Conservation (phyloP, 2,329 filamentous ascomycete species). For the Stromatinia cepivora region DNA sequence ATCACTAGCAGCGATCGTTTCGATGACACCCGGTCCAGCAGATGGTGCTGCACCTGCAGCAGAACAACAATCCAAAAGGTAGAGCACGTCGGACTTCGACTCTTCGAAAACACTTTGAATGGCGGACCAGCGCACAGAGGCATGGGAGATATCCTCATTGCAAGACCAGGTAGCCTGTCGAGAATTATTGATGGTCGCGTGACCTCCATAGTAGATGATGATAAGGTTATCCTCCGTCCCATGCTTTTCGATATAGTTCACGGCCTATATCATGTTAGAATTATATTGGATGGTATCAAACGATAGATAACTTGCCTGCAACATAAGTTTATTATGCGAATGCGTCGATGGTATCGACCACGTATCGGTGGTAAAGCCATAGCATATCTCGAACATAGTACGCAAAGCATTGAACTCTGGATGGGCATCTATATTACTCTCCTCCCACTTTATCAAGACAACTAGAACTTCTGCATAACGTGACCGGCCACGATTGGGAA, state of each 20-base stretch:
- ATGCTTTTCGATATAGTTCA: slow-evolving; percentile 31
- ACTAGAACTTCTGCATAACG: slow-evolving; percentile 33
- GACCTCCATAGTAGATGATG: slow-evolving; percentile 35
- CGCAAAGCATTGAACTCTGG: slow-evolving; percentile 30
- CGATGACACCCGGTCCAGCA: slow-evolving; percentile 25
- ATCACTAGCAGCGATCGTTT: slow-evolving; percentile 32
- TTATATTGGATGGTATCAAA: background rate
- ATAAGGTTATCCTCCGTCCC: slow-evolving; percentile 30
- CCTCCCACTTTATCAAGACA: slow-evolving; percentile 33
- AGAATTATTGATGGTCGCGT: slow-evolving; percentile 30
- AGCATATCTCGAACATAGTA: slow-evolving; percentile 29
- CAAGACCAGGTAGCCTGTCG: slow-evolving; percentile 31
- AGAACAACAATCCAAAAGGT: slow-evolving; percentile 31
- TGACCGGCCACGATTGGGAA: slow-evolving; percentile 31
- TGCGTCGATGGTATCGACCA: slow-evolving; percentile 34
- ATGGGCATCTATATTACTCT: slow-evolving; percentile 29
- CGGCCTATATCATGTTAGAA: slow-evolving; percentile 24
- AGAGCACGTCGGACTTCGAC: slow-evolving; percentile 29
- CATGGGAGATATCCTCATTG: slow-evolving; percentile 22
- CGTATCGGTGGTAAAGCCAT: slow-evolving; percentile 32
- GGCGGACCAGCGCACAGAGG: slow-evolving; percentile 31
- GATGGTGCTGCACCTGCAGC: slow-evolving; percentile 28
- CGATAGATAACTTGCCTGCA: slow-evolving; percentile 23
- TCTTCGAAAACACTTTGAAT: slow-evolving; percentile 32
- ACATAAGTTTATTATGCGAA: slow-evolving; percentile 33